Evolutionary conservation across 345 rosid genomes (phyloP), one percentile per base, ranked within the genome.

Genomic region (Linum tenue): DNA sequence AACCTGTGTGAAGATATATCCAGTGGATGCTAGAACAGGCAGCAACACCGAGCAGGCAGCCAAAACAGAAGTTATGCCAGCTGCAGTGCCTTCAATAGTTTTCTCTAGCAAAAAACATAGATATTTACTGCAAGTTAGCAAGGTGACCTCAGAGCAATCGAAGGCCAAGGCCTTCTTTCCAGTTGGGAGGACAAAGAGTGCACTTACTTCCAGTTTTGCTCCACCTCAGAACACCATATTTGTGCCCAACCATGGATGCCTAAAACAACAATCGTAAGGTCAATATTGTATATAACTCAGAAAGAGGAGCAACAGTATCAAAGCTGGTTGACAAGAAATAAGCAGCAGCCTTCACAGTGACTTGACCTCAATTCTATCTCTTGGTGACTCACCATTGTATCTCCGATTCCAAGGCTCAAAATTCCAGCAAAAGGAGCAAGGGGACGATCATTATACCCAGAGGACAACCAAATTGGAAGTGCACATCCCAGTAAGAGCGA

Each of bases 221-320:
- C 98, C 96, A 92, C 69, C 98, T 80, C 50, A 88, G 82, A 60
- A 92, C 91, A 17, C 98, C 98, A 60, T 94, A 94, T 67, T 94
- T 94, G 80, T 94, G 81, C 58, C 99, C 99, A 60, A 90, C 97
- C 90, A 88, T 77, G 9, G 99, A 94, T 68, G 99, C 99, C 99
- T 94, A 77, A 41, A 57, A 64, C 55, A 73, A 7, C 69, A 60
- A 64, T 57, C 16, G 39, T n/a, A 65, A 59, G 67, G 38, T 15
- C 36, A 57, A 2, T 0, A 5, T 57, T 5, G 62, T 12, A 48
- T 48, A 5, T 48, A 48, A 48, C 11, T 9, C 53, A 48, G 3
- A 48, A 10, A 48, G 9, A 5, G 53, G 9, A 48, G 53, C 53
- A 10, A 48, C 53, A 48, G 50, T 5, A 8, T 48, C 11, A 48